Conservation (phyloP, 2,329 filamentous ascomycete species). For the Zymoseptoria brevis region DNA sequence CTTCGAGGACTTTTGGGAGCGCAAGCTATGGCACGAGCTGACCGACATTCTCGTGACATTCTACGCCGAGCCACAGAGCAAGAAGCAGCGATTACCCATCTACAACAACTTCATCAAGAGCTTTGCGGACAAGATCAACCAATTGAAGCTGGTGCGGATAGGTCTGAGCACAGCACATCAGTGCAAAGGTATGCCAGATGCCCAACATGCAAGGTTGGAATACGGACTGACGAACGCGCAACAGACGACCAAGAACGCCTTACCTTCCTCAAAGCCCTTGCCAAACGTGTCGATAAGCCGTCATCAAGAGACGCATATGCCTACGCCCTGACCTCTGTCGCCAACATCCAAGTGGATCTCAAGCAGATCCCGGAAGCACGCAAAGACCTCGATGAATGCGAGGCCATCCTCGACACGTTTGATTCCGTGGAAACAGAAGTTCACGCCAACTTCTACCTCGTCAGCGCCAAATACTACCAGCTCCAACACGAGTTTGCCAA, state of each 20-base stretch:
- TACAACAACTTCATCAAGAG: slow-evolving; percentile 93
- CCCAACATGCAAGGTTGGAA: not conserved
- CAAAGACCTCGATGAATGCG: slow-evolving; percentile 77
- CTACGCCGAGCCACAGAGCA: slow-evolving; percentile 76
- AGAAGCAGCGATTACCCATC: slow-evolving; percentile 74
- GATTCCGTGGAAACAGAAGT: slow-evolving; percentile 94
- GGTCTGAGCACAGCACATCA: slow-evolving; percentile 80
- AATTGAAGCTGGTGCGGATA: slow-evolving; percentile 89
- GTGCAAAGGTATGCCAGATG: slow-evolving; percentile 56
- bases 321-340: slow-evolving; percentile 84
- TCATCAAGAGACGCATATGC: slow-evolving; percentile 93
- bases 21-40: slow-evolving; percentile 98
- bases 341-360: slow-evolving; percentile 75
- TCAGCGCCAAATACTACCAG: slow-evolving; percentile 90
- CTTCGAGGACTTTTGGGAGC: slow-evolving; percentile 96
- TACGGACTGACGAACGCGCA: not conserved
- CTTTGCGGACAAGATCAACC: slow-evolving; percentile 98
- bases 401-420: slow-evolving; percentile 81
- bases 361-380: slow-evolving; percentile 73
- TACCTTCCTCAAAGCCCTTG: slow-evolving; percentile 72
- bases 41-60: slow-evolving; percentile 81
- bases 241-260: slow-evolving; percentile 81
- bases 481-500: slow-evolving; percentile 84
- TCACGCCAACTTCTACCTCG: slow-evolving; percentile 91
- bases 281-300: slow-evolving; percentile 82